Evolutionary conservation across 371 early-diverging fungal species (phyloP), one percentile per base, ranked within the genome.

Genomic region (Syncephalis fuscata): DNA sequence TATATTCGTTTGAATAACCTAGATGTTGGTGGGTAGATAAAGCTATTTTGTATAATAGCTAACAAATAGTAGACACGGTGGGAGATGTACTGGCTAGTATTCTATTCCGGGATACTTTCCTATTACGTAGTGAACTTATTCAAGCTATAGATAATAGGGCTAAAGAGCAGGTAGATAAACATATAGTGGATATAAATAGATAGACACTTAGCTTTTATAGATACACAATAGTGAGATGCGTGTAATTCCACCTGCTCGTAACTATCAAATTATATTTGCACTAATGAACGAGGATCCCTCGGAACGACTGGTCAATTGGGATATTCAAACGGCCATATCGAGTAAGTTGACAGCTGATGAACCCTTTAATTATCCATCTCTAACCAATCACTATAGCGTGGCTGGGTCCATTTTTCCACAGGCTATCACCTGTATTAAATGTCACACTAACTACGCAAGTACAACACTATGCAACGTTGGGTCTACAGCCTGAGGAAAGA

Each of bases 201-300:
- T 23, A 23, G 10, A 17, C 11, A 46, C 26, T 9, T 17, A 14
- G 14, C 11, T 46, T 15, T 27, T 26, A 15, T 54, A 68, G 74
- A 57, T 63, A 22, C 73, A 79, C 45, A 58, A 61, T 46, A 68
- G 74, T 25, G 71, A 64, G 24, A 78, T 85, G 68, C 70, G 82
- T 26, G 64, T 74, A 9, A 56, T 88, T 48, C 82, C 84, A 54
- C 85, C 78, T 50, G 71, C 86, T 0, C 62, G 81, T 5, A 65
- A 71, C 44, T 90, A 86, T 54, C 82, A 86, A 54, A 53, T 85
- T 9, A 78, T 77, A 0, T 78, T 87, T 44, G 84, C 78, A 51
- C 59, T 90, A 15, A 68, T 88, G 67, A 83, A 80, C 52, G 85
- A 76, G 3, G 73, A 86, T 49, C 82, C 86, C 0, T 63, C 64